Evolutionary conservation across 331 rosid species (phyloP).

Genomic region (Ulmus americana): DNA sequence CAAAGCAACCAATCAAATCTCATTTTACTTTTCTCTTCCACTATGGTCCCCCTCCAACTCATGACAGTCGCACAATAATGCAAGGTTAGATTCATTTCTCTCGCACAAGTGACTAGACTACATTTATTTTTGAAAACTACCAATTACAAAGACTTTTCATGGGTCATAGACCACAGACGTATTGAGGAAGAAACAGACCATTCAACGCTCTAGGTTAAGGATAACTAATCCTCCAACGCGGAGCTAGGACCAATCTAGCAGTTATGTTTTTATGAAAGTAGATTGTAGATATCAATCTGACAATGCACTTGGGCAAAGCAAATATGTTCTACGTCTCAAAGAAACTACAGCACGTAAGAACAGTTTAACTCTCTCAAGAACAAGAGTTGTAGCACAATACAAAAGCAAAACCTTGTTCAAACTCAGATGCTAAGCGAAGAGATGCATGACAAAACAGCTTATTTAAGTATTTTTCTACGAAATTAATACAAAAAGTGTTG

Average conservation of each 20-base stretch:
- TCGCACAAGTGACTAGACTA: background rate
- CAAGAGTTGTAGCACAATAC: background rate
- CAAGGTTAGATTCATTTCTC: background rate
- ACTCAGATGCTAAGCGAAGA: too few species aligned
- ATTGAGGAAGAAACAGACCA: background rate
- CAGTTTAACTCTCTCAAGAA: background rate
- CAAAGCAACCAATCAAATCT: background rate
- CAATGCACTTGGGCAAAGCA: background rate
- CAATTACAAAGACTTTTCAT: background rate
- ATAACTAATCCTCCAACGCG: background rate
- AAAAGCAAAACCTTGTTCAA: background rate
- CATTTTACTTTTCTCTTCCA: background rate
- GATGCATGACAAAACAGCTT: background rate
- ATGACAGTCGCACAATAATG: background rate
- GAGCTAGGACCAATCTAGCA: background rate
- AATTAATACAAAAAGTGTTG: background rate
- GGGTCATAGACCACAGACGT: background rate
- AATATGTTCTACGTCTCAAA: background rate
- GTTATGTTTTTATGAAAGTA: background rate
- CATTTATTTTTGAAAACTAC: background rate
- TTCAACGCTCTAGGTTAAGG: background rate
- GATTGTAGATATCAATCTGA: background rate
- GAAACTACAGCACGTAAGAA: background rate
- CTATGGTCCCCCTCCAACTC: background rate
- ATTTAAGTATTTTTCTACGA: background rate